These are phyloP conservation scores for Yarrowia sp. DNA, from an alignment of 805 yeast species.

Conservation along the genomic window DNA sequence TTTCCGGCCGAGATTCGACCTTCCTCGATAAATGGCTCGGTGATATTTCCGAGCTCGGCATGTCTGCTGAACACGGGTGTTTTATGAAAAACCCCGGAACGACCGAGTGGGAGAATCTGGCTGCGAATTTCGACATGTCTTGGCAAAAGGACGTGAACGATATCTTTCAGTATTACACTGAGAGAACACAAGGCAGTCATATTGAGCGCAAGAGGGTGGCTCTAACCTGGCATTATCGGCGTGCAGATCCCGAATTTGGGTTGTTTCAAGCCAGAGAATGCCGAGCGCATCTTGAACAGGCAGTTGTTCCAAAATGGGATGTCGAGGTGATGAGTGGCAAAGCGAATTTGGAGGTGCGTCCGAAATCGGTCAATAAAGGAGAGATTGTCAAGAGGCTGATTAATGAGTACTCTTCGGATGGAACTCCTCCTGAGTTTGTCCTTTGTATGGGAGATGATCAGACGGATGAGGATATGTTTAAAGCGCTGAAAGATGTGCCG, in stretches of 20 bases:
- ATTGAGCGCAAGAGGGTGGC: slow-evolving; percentile 91
- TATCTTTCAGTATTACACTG: slow-evolving; percentile 72
- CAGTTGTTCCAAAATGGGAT: slow-evolving; percentile 64
- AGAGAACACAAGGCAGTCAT: slow-evolving; percentile 84
- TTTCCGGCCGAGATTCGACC: slow-evolving; percentile 90
- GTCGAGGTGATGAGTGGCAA: slow-evolving; percentile 97
- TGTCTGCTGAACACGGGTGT: slow-evolving; percentile 97
- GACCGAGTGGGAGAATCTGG: slow-evolving; percentile 75
- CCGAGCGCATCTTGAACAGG: slow-evolving; percentile 57
- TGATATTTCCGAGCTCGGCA: slow-evolving; percentile 59
- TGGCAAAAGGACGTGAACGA: slow-evolving; percentile 87
- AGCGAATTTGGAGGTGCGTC: slow-evolving; percentile 97
- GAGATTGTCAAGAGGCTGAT: slow-evolving; percentile 86
- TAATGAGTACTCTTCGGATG: slow-evolving; percentile 41
- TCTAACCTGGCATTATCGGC: slow-evolving; percentile 95
- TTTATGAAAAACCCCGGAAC: slow-evolving; percentile 74
- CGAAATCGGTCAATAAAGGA: slow-evolving; percentile 91
- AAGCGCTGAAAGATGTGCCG: slow-evolving; percentile 50
- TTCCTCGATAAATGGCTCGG: slow-evolving; percentile 91
- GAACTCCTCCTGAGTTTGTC: slow-evolving; percentile 72
- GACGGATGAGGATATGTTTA: slow-evolving; percentile 98
- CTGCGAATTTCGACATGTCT: slow-evolving; percentile 81
- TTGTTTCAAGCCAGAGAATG: slow-evolving; percentile 77
- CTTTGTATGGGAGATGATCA: slow-evolving; percentile 93
- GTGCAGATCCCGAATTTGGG: slow-evolving; percentile 93